These are phyloP conservation scores for Russula dissimulans DNA, from an alignment of 768 basidiomycete species.

Conservation along the genomic window DNA sequence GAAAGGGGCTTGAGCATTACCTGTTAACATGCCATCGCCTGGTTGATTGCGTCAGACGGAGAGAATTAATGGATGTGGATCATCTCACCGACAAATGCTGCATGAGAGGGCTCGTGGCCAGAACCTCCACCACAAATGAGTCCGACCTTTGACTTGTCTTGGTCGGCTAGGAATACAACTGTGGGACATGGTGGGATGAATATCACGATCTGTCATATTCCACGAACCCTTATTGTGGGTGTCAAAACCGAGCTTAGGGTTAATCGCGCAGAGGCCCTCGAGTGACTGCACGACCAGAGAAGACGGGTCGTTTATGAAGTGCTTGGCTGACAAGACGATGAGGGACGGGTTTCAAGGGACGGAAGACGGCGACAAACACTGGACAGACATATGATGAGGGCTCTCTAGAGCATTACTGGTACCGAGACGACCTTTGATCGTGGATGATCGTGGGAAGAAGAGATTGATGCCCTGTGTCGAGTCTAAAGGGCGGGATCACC, in stretches of 20 bases:
- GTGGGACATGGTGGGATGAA: neutral
- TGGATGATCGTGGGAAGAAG: conserved; percentile 9
- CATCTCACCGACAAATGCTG: conserved; percentile 73
- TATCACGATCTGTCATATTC: neutral
- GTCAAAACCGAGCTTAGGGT: conserved; percentile 68
- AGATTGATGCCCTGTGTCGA: neutral
- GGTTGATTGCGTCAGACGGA: neutral
- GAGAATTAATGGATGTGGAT: neutral
- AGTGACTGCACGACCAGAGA: conserved; percentile 74
- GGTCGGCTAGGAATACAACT: conserved; percentile 57
- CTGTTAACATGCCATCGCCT: conserved; percentile 75
- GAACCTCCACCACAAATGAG: conserved; percentile 79
- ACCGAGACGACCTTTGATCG: no score
- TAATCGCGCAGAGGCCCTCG: conserved; percentile 57
- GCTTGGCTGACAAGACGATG: conserved; percentile 39
- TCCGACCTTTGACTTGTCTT: conserved; percentile 57
- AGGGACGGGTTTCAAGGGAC: neutral
- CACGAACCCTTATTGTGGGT: conserved; percentile 57
- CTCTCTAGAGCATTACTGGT: no score
- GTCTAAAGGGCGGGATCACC: no score
- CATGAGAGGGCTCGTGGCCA: conserved; percentile 88
- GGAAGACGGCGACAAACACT: neutral
- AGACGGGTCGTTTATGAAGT: conserved; percentile 65
- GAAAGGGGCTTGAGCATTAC: conserved; percentile 27
- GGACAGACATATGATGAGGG: neutral